Base-by-base conservation (phyloP, 257 asterid species). In the Apocynum venetum region DNA sequence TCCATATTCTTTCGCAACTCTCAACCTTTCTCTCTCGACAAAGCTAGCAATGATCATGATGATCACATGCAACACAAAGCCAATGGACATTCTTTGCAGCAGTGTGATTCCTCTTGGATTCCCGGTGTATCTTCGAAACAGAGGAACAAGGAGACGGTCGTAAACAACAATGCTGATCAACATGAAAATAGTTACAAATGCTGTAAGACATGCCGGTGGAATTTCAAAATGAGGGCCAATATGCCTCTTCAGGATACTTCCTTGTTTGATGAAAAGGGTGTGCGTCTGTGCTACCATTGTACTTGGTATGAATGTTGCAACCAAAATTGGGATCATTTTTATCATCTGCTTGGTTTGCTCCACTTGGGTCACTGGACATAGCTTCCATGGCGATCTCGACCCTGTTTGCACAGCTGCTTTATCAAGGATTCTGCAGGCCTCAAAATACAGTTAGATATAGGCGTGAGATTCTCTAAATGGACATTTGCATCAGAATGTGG, bases 291-390 rank as follows among this genome's bases (percentile, higher is more conserved):
- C 92, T 13, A 89, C 19, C 92, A 89, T 89, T 65, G 91, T 83
- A 75, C 95, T 89, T 46, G 95, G 97, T 4, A 91, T 63, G 76
- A 92, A 83, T 53, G 93, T 88, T 81, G 87, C 89, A 31, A 87
- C 13, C 49, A 88, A 51, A 47, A 93, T 86, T 6, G 97, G 97
- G 52, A 93, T 77, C 91, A 93, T 88, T 52, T 90, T 80, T 41
- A 93, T 82, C 89, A 93, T 91, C 77, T 89, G 96, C 74, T 93
- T 93, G 15, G 96, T 88, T 79, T 93, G 96, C 81, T 93, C 97
- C 2, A 93, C 97, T 87, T 89, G 90, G 2, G 97, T 91, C 48
- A 91, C 89, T 8, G 97, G 53, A 78, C 92, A 88, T 12, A 91
- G 84, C 79, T 83, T 75, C 97, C 96, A 91, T 14, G 91, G 90